Evolutionary conservation across 2,329 filamentous ascomycete genomes (phyloP), one percentile per base, ranked within the genome.

Genomic region (Periglandula ipomoeae): DNA sequence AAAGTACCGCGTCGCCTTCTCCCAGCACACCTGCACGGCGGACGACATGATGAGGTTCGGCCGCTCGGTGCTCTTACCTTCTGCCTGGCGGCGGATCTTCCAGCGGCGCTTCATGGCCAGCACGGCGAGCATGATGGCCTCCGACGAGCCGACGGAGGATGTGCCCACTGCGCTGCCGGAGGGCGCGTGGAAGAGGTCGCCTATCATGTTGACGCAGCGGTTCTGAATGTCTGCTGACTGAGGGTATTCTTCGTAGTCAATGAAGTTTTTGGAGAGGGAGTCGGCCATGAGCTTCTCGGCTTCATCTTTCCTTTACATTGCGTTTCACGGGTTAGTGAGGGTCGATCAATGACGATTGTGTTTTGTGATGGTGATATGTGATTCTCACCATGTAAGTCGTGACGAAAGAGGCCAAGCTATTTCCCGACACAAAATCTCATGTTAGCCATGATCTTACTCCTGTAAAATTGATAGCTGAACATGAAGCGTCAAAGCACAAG

Each of bases 1-100:
- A 59, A 95, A 93, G 71, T 94, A 95, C 46, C 89, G 78, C 4
- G 85, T 81, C 0, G 85, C 84, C 73, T 96, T 96, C 68, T 96
- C 89, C 90, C 90, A 96, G 75, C 89, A 95, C 37, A 96, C 91
- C 70, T 97, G 91, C 2, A 96, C 91, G 27, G 91, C 90, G 23
- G 87, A 89, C 59, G 87, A 93, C 91, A 97, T 96, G 73, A 97
- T 73, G 53, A 97, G 84, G 70, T 97, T 97, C 48, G 91, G 91
- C 40, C 78, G 78, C 53, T 89, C 87, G 52, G 67, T 79, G 48
- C 89, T 79, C 72, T 94, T 93, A 52, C 89, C 90, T 58, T 81
- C 87, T 4, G 86, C 89, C 64, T 85, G 79, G 58, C 89, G 84
- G 70, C 83, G 84, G 85, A 27, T 39, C 34, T 46, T 46, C 37